phyloP scores from a whole-genome alignment of 495 filamentous ascomycete genomes.

The Talaromyces wortmannii region DNA sequence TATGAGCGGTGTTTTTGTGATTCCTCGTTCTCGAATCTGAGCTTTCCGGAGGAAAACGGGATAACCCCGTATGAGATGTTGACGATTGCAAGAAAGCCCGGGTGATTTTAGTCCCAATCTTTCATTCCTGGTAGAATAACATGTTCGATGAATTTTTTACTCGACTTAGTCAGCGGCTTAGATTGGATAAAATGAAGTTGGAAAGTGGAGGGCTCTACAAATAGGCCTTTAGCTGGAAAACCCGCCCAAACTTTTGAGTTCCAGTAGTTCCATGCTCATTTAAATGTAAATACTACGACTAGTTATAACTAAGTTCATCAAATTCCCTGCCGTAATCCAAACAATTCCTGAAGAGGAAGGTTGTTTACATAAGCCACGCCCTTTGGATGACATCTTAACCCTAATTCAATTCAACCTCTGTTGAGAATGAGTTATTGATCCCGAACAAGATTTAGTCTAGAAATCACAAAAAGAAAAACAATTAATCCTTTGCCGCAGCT shows the following conservation, averaged over 20 bases:
- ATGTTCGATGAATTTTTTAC: too few relatives aligned
- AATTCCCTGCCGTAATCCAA: not conserved
- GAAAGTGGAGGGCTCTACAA: too few relatives aligned
- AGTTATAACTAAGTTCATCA: not conserved
- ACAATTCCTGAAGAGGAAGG: not conserved
- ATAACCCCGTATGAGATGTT: conserved; percentile 25
- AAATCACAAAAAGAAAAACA: not conserved
- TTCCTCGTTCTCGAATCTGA: conserved; percentile 15
- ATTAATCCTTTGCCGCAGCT: too few relatives aligned
- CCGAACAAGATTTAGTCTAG: not conserved
- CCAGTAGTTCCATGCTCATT: too few relatives aligned
- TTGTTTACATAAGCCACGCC: not conserved
- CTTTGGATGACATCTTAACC: not conserved
- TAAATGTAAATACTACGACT: too few relatives aligned
- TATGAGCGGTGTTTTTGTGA: conserved; percentile 22
- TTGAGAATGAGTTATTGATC: not conserved
- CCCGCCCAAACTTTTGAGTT: too few relatives aligned
- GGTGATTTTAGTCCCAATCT: too few relatives aligned
- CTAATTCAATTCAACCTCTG: not conserved
- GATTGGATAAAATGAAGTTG: too few relatives aligned
- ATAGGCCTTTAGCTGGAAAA: too few relatives aligned
- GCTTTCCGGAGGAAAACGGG: conserved; percentile 17
- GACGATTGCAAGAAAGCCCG: not conserved
- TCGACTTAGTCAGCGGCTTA: too few relatives aligned
- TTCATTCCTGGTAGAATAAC: too few relatives aligned